These are phyloP conservation scores for Sporothrix curviconia DNA, from an alignment of 2,329 filamentous ascomycete species.

Conservation along the genomic window DNA sequence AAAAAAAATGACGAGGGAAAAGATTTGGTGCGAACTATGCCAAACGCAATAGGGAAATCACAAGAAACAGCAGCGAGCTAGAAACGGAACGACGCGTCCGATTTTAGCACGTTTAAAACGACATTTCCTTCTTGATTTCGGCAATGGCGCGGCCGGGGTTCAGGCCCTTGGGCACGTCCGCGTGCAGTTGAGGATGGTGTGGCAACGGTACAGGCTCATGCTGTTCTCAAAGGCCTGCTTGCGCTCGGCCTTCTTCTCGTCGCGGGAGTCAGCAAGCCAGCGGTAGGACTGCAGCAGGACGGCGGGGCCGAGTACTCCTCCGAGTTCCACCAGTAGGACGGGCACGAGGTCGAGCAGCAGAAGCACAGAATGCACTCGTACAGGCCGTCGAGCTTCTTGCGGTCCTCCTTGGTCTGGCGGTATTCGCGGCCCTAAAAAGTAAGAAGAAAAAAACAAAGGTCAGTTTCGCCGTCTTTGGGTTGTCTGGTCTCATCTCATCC, in stretches of 20 bases:
- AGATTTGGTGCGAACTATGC: background rate
- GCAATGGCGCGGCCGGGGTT: conserved; percentile 95
- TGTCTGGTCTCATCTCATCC: no score
- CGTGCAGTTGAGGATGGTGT: conserved; percentile 99
- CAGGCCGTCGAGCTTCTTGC: conserved; percentile 92
- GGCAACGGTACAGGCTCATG: conserved; percentile 98
- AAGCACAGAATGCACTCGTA: conserved; percentile 99
- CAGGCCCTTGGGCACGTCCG: conserved; percentile 93
- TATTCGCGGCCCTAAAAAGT: conserved; percentile 71
- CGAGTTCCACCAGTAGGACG: conserved; percentile 99
- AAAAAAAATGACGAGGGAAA: background rate
- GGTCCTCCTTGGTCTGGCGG: conserved; percentile 84
- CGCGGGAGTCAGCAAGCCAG: conserved; percentile 92
- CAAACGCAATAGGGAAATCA: background rate
- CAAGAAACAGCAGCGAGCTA: no score
- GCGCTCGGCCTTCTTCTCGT: conserved; percentile 81
- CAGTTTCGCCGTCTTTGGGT: no score
- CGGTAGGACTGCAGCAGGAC: conserved; percentile 96
- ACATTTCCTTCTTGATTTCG: conserved; percentile 97
- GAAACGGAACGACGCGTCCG: background rate
- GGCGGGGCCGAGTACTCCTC: conserved; percentile 96
- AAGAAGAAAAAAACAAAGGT: background rate
- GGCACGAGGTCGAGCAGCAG: conserved; percentile 98
- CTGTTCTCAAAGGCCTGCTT: conserved; percentile 93
- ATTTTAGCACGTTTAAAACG: conserved; percentile 38